Conservation (phyloP, 2,329 filamentous ascomycete species). For the Colletotrichum incanum region DNA sequence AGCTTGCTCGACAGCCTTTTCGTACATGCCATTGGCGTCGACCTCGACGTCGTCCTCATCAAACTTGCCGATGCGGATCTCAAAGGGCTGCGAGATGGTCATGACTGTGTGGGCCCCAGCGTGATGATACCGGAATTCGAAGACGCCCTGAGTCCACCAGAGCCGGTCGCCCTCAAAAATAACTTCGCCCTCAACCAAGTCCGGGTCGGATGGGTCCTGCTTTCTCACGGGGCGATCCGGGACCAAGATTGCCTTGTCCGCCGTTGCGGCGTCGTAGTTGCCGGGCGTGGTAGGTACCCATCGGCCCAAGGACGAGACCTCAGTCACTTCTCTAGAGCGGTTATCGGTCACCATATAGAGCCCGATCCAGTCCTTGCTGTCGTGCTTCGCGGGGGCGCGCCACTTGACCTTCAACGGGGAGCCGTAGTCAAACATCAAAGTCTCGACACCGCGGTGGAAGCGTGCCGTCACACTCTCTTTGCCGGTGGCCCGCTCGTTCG, state of each 20-base stretch:
- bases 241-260: conserved; percentile 82
- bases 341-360: conserved; percentile 98
- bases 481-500: conserved; percentile 75
- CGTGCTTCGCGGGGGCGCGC: conserved; percentile 90
- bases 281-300: conserved; percentile 88
- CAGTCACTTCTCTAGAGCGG: conserved; percentile 85
- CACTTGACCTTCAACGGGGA: conserved; percentile 91
- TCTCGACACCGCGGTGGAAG: conserved; percentile 79
- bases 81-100: conserved; percentile 93
- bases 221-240: conserved; percentile 73
- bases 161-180: conserved; percentile 93
- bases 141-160: conserved; percentile 97
- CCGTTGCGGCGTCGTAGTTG: conserved; percentile 81
- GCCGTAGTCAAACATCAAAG: conserved; percentile 88
- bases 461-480: conserved; percentile 82
- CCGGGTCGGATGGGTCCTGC: conserved; percentile 66
- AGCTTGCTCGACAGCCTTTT: conserved; percentile 80
- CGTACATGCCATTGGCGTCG: conserved; percentile 73
- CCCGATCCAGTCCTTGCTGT: conserved; percentile 94
- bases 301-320: conserved; percentile 87
- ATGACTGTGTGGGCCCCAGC: conserved; percentile 93
- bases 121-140: conserved; percentile 98
- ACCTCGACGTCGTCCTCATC: conserved; percentile 80
- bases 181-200: conserved; percentile 84
- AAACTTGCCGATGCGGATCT: conserved; percentile 87